A percentile compares a stretch with the other conserved stretches of the same genome.
These are phyloP conservation scores for Dorcoceras hygrometricum DNA, from an alignment of 257 asterid genomes.

Conservation along the genomic window DNA sequence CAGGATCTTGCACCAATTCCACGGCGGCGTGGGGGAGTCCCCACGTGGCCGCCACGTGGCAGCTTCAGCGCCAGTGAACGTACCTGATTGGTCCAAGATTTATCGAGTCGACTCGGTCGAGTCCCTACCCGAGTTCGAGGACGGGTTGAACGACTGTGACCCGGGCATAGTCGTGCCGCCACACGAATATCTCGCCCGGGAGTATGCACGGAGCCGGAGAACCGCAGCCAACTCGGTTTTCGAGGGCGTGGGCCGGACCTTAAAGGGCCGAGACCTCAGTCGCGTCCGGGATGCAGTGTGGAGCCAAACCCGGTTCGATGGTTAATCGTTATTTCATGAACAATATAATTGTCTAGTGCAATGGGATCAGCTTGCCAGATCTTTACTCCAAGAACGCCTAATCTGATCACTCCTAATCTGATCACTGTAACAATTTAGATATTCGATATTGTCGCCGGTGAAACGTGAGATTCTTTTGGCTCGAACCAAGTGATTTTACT, in stretches of 20 bases:
- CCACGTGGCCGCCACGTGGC: constrained; percentile 59
- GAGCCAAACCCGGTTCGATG: constrained; percentile 92
- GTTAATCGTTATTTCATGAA: constrained; percentile 35
- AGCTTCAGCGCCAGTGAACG: constrained; percentile 68
- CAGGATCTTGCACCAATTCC: constrained; percentile 57
- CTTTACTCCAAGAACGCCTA: neutral
- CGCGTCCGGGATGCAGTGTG: constrained; percentile 91
- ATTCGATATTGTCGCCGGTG: constrained; percentile 10
- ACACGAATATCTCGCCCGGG: constrained; percentile 78
- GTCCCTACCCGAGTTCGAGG: constrained; percentile 55
- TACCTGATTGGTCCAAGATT: constrained; percentile 83
- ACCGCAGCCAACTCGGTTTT: constrained; percentile 56
- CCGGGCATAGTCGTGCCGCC: constrained; percentile 61
- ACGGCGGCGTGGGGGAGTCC: constrained; percentile 28
- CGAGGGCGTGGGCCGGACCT: constrained; percentile 82
- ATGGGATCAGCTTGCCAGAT: neutral
- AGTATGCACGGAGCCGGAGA: constrained; percentile 43
- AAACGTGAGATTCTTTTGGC: neutral
- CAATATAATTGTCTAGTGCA: neutral
- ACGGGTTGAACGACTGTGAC: constrained; percentile 29
- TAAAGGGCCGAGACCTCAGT: constrained; percentile 86
- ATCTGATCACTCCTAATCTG: neutral
- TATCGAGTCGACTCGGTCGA: constrained; percentile 65
- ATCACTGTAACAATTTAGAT: neutral
- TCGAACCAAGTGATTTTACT: constrained; percentile 25